Base-by-base conservation (phyloP, 2,329 filamentous ascomycete species). In the Hypoxylon sp. region DNA sequence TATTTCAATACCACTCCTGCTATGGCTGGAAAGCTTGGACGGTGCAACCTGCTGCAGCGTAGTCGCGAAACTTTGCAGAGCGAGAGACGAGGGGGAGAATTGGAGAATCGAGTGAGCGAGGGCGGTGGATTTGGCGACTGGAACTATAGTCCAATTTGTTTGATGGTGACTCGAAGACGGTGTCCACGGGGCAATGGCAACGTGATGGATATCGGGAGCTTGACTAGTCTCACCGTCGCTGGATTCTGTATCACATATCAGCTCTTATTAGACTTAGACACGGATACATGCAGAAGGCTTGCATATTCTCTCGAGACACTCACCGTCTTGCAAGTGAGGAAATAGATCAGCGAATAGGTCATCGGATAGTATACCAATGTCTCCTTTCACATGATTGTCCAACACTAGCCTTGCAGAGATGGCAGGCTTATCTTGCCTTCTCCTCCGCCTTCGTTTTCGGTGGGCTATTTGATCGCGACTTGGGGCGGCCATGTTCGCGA, bases 311-410 rank as follows among this genome's bases (percentile, higher is more conserved):
- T 53, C 34, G 7, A 52, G 34, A 50, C 72, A 83, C 86, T 78
- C 77, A 89, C 86, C 78, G 75, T 82, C 74, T 70, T 80, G 79
- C 72, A 85, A 74, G 72, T 88, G 81, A 67, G 92, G 89, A 80
- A 96, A 94, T 54, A 98, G 85, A 75, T 96, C 91, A 48, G 86
- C 83, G 74, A 94, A 93, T 54, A 99, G 84, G 78, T 97, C 93
- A 74, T 93, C 90, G 11, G 95, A 97, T 56, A 98, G 80, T 69
- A 96, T 87, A 68, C 94, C 96, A 67, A 94, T 86, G 76, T 97
- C 93, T 56, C 92, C 93, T 79, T 91, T 92, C 73, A 97, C 85
- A 77, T 91, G 90, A 76, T 94, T 91, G 78, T 97, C 94, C 61
- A 97, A 87, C 37, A 96, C 86, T 53, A 98, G 84, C 62, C 91